Percentiles rank a stretch among this genome's conserved stretches.
These are phyloP conservation scores for Exophiala sideris DNA, from an alignment of 2,329 filamentous ascomycete species.

Conservation along the genomic window DNA sequence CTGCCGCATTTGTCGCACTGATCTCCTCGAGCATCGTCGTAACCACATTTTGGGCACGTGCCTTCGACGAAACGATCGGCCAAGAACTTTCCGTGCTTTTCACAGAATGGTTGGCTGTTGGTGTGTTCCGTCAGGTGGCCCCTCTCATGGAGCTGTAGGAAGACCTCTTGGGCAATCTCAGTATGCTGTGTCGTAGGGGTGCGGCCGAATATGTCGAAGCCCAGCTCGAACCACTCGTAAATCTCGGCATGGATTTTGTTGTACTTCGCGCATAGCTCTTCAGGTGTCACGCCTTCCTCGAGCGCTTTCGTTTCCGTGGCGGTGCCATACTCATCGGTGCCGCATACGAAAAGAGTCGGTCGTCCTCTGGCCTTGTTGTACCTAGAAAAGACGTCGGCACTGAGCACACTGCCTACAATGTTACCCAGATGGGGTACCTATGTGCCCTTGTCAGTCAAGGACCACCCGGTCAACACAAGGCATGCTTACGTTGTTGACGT, in stretches of 20 bases:
- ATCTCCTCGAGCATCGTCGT: slow-evolving; percentile 68
- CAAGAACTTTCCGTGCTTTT: slow-evolving; percentile 64
- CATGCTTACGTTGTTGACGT: slow-evolving; percentile 62
- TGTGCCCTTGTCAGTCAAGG: slow-evolving; percentile 42
- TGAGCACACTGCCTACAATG: slow-evolving; percentile 81
- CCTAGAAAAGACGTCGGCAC: slow-evolving; percentile 75
- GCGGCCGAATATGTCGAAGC: slow-evolving; percentile 90
- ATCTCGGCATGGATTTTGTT: slow-evolving; percentile 84
- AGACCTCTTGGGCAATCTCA: slow-evolving; percentile 88
- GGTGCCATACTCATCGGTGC: slow-evolving; percentile 91
- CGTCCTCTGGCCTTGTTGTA: slow-evolving; percentile 77
- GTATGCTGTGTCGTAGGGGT: slow-evolving; percentile 88
- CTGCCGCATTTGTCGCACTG: slow-evolving; percentile 74
- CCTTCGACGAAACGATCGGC: slow-evolving; percentile 67
- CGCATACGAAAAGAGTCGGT: slow-evolving; percentile 81
- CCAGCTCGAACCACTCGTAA: slow-evolving; percentile 95
- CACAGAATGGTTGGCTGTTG: slow-evolving; percentile 87
- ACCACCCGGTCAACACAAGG: neutral
- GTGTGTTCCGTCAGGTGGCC: slow-evolving; percentile 82
- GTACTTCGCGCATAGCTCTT: slow-evolving; percentile 88
- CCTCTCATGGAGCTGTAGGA: slow-evolving; percentile 80
- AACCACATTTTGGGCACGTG: slow-evolving; percentile 51
- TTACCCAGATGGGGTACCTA: slow-evolving; percentile 81
- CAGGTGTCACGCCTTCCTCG: slow-evolving; percentile 77
- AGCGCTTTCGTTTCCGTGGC: slow-evolving; percentile 94